Base-by-base conservation (phyloP, 768 basidiomycete species). In the Sporobolomyces phaffii region DNA sequence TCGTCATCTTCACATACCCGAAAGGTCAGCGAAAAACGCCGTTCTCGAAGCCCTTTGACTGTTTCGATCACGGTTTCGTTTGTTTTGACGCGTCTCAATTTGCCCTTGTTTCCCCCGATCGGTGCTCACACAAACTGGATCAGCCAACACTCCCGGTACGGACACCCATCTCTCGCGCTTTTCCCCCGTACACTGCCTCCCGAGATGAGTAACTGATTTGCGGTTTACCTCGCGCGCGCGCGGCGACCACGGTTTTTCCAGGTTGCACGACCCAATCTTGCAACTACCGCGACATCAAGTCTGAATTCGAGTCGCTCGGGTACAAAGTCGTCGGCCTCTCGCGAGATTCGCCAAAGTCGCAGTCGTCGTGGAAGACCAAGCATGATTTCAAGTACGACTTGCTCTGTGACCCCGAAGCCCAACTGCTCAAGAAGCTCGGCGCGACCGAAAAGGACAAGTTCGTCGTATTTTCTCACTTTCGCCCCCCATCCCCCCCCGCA, bases 271-370 rank as follows among this genome's bases (percentile, higher is more conserved):
- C 80, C 40, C 92, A 97, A 77, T 92, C 93, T 0, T 97, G 93
- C 76, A 88, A 86, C 6, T 98, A 89, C 82, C 50, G 59, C 44
- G 92, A 97, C 76, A 81, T 81, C 58, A 89, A 87, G 76, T 83
- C 85, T 7, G 86, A 89, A 69, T 93, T 93, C 77, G 80, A 83
- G 3, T 79, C 83, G 8, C 75, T 83, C 64, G 81, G 84, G 47
- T 96, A 85, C 77, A 82, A 81, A 59, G 86, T 94, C 45, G 90
- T 90, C 76, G 91, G 91, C 69, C 78, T 97, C 62, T 91, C 88
- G 76, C 85, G 85, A 8, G 91, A 93, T 77, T 80, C 83, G 11
- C 83, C 89, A 1, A 74, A 82, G 11, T 87, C 88, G 2, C 90
- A 91, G 78, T n/a, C 56, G 36, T 60, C 58, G 56, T 77, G 71